Percentiles rank a stretch among this genome's conserved stretches.
These are phyloP conservation scores for Ceratobasidium sp. DNA, from an alignment of 1,284 basidiomycete species.

Conservation along the genomic window DNA sequence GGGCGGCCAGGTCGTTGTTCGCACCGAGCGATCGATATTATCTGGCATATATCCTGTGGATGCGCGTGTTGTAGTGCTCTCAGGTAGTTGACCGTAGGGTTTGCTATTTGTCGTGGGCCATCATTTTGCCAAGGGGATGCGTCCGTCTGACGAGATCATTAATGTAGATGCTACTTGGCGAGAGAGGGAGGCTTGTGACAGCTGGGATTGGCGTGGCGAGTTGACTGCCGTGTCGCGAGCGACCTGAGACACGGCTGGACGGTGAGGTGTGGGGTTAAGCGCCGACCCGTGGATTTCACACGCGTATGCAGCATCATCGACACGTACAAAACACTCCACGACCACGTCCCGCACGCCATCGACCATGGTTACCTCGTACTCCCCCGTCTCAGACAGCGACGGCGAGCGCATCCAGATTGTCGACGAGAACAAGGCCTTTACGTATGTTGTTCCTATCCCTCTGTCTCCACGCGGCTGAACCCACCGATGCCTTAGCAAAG, in stretches of 20 bases:
- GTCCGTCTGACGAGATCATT: too few species aligned
- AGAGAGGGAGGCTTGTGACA: too few species aligned
- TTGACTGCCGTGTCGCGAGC: too few species aligned
- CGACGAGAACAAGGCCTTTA: conserved; percentile 90
- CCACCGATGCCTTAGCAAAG: conserved; percentile 57
- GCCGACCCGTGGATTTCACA: conserved; percentile 27
- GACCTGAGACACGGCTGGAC: background rate
- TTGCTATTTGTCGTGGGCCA: too few species aligned
- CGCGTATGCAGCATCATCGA: background rate
- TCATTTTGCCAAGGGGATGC: too few species aligned
- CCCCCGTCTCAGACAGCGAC: conserved; percentile 42
- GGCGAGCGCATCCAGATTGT: conserved; percentile 79
- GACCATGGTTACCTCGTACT: background rate
- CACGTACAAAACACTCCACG: conserved; percentile 2
- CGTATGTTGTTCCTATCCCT: conserved; percentile 69
- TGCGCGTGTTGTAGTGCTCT: too few species aligned
- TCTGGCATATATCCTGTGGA: too few species aligned
- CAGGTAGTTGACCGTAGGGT: too few species aligned
- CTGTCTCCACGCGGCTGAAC: background rate
- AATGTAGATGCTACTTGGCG: too few species aligned
- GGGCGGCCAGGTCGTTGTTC: too few species aligned
- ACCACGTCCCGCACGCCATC: background rate
- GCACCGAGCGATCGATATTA: too few species aligned
- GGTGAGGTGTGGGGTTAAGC: background rate
- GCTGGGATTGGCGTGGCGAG: too few species aligned